Base-by-base conservation (phyloP, 2,329 filamentous ascomycete genomes). In the Chrysosporium queenslandicum region DNA sequence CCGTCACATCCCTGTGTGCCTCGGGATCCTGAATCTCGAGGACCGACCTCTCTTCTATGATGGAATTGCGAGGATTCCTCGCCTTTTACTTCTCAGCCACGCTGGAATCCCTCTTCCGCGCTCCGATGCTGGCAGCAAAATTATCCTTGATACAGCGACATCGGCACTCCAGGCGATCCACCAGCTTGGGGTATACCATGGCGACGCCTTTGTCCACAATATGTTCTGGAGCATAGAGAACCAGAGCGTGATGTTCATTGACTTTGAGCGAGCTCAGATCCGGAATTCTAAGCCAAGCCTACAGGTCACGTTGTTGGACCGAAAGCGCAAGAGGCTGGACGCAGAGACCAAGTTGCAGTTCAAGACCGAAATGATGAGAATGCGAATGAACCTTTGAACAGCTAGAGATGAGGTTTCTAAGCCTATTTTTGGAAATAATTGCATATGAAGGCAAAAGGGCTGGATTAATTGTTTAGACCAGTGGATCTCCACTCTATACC, bases 11-110 rank as follows among this genome's bases (percentile, higher is more conserved):
- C 59, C 59, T 47, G 54, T 61, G 21, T 59, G 47, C 32, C 48
- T 61, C 20, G 59, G 58, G 18, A 58, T 27, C 8, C 42, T 60
- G 12, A 53, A 57, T 41, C 43, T 60, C 29, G 16, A 50, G 20
- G n/a, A n/a, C n/a, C 32, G 42, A 40, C 45, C 32, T 21, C 34
- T 51, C 29, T 50, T 29, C 27, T 53, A 57, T 43, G 53, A 55
- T 34, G 53, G 53, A 23, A 55, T 57, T 27, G 40, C 46, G 4
- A 32, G 45, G 14, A 57, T 57, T 34, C 50, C 53, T 1, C 34
- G 46, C 41, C 21, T 57, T 30, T 39, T 57, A 52, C 50, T 55
- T 51, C 50, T 55, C 27, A 46, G 42, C 21, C 53, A 55, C 43
- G 55, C 55, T 21, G 55, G 50, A 21, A 48, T 23, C 23, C 8